phyloP scores from a whole-genome alignment of 768 basidiomycete genomes.

The Suillus cothurnatus region DNA sequence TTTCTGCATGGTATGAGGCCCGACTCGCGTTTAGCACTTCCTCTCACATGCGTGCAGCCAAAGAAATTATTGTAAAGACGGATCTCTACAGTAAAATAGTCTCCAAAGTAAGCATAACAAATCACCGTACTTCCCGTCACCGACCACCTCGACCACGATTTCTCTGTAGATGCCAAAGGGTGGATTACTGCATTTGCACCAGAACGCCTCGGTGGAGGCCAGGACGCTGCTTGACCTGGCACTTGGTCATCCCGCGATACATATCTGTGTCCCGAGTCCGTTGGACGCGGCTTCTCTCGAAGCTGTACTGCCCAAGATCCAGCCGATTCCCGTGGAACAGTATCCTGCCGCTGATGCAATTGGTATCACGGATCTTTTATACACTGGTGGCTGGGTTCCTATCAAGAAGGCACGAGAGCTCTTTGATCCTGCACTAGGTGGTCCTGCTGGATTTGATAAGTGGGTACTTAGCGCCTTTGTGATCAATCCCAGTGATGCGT shows the following conservation, averaged over 20 bases:
- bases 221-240: constrained; percentile 39
- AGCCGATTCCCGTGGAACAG: constrained; percentile 30
- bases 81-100: constrained; percentile 40
- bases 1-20: constrained; percentile 60
- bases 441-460: constrained; percentile 43
- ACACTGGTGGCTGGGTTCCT: constrained; percentile 39
- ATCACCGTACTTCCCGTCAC: background rate
- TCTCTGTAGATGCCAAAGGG: constrained; percentile 49
- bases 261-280: constrained; percentile 33
- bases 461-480: constrained; percentile 40
- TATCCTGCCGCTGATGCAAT: constrained; percentile 16
- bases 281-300: constrained; percentile 29
- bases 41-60: constrained; percentile 23
- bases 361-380: constrained; percentile 32
- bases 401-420: constrained; percentile 36
- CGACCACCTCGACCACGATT: background rate
- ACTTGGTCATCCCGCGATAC: constrained; percentile 39
- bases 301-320: constrained; percentile 37
- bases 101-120: constrained; percentile 29
- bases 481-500: constrained; percentile 47
- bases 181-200: constrained; percentile 45
- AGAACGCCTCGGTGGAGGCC: constrained; percentile 44
- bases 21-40: background rate
- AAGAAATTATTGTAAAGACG: constrained; percentile 38
- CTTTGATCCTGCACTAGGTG: constrained; percentile 39